phyloP scores from a whole-genome alignment of 306 rosid genomes.

The Trifolium pratense region DNA sequence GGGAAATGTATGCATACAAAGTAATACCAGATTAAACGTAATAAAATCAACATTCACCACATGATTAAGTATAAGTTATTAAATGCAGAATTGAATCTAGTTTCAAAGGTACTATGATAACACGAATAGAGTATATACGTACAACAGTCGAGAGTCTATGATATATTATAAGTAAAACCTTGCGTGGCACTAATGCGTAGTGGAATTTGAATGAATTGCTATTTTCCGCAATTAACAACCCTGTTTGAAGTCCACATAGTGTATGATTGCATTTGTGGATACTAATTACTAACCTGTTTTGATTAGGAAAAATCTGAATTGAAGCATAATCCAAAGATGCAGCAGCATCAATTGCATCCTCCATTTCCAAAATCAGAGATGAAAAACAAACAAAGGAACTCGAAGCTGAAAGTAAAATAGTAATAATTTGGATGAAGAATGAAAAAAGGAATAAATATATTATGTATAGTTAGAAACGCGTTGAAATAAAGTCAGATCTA shows the following conservation, averaged over 20 bases:
- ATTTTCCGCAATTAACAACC: neutral
- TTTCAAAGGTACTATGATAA: constrained; percentile 1
- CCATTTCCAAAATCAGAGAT: constrained; percentile 58
- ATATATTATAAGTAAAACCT: constrained; percentile 19
- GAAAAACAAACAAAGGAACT: constrained; percentile 43
- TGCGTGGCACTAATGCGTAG: too few relatives aligned
- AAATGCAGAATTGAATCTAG: constrained; percentile 27
- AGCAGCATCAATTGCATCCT: constrained; percentile 53
- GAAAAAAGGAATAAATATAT: constrained; percentile 8
- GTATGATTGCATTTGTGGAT: neutral
- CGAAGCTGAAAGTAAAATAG: constrained; percentile 45
- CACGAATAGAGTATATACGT: neutral
- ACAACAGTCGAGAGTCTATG: neutral
- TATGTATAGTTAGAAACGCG: neutral
- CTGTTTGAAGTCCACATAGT: constrained; percentile 5
- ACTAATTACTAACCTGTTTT: constrained; percentile 73
- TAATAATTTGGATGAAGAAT: neutral
- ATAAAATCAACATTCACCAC: constrained; percentile 5
- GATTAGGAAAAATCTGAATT: constrained; percentile 64
- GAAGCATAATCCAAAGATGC: constrained; percentile 69
- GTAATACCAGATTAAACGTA: constrained; percentile 25
- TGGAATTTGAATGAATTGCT: too few relatives aligned
- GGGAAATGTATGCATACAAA: constrained; percentile 24
- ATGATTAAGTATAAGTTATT: constrained; percentile 30
- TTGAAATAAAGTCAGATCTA: constrained; percentile 55